Percentiles rank a stretch among this genome's conserved stretches.
phyloP scores from a whole-genome alignment of 2,329 filamentous ascomycete genomes.

The Raffaelea ambrosiae region DNA sequence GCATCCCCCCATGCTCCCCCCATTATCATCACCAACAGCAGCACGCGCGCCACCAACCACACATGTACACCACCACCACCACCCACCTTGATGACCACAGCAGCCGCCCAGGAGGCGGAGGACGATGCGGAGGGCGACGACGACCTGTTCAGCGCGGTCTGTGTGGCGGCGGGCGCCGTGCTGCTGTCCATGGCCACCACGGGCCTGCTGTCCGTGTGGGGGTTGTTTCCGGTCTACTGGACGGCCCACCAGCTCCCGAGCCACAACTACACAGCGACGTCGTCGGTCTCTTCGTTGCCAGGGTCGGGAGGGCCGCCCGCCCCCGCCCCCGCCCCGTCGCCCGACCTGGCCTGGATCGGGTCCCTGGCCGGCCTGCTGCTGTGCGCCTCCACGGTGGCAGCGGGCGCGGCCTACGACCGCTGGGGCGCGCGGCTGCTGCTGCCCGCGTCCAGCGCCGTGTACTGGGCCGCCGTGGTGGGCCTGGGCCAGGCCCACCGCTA shows the following conservation, averaged over 20 bases:
- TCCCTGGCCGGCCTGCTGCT: slow-evolving; percentile 20
- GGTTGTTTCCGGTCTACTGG: slow-evolving; percentile 21
- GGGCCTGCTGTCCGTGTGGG: slow-evolving; percentile 19
- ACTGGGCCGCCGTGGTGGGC: slow-evolving; percentile 18
- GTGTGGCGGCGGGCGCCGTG: slow-evolving; percentile 15
- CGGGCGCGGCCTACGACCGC: slow-evolving; percentile 17
- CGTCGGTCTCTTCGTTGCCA: too few relatives aligned
- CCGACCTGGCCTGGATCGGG: slow-evolving; percentile 19
- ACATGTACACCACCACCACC: too few relatives aligned
- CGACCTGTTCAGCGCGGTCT: not conserved
- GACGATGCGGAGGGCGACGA: too few relatives aligned
- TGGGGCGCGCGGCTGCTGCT: slow-evolving; percentile 13
- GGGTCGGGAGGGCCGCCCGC: too few relatives aligned
- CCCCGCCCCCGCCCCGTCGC: too few relatives aligned
- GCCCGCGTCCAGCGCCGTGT: slow-evolving; percentile 13
- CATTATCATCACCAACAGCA: too few relatives aligned
- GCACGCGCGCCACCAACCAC: too few relatives aligned
- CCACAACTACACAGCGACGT: too few relatives aligned
- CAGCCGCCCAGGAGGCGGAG: too few relatives aligned
- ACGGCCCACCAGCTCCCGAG: slow-evolving; percentile 14
- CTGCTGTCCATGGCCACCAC: slow-evolving; percentile 17
- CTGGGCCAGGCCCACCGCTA: slow-evolving; percentile 19
- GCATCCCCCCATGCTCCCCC: too few relatives aligned
- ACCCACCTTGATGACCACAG: too few relatives aligned
- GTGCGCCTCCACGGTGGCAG: slow-evolving; percentile 16